Evolutionary conservation across 163 green algal genomes (phyloP).

Genomic region (Coccomyxa subellipsoidea): DNA sequence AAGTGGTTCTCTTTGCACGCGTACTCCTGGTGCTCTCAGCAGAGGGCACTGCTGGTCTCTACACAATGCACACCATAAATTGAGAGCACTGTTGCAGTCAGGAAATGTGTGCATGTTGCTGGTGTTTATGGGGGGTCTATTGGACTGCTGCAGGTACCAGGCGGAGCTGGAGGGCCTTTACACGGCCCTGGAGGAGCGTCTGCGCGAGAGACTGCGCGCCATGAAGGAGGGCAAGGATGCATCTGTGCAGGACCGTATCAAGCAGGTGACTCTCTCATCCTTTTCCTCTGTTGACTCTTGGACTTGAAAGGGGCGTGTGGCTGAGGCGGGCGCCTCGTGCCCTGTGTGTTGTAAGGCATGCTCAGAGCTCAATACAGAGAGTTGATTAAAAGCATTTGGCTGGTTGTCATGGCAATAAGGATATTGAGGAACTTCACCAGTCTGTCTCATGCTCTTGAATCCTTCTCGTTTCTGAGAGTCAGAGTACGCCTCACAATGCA

Average conservation of each 20-base stretch:
- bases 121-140: neutral
- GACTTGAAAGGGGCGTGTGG: neutral
- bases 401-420: no score
- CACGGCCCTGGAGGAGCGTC: neutral
- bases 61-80: no score
- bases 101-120: neutral
- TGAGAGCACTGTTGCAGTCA: no score
- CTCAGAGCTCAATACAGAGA: no score
- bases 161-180: neutral
- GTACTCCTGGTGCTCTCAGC: no score
- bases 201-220: neutral
- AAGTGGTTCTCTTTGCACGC: no score
- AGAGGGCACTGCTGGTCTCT: no score
- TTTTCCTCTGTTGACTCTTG: neutral
- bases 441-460: no score
- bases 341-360: neutral
- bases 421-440: no score
- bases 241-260: neutral
- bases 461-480: no score
- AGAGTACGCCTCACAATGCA: no score
- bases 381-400: no score
- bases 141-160: neutral
- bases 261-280: neutral
- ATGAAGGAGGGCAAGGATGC: neutral
- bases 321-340: neutral